Evolutionary conservation across 441 rosid genomes (phyloP).

Genomic region (Bruguiera hainesii): DNA sequence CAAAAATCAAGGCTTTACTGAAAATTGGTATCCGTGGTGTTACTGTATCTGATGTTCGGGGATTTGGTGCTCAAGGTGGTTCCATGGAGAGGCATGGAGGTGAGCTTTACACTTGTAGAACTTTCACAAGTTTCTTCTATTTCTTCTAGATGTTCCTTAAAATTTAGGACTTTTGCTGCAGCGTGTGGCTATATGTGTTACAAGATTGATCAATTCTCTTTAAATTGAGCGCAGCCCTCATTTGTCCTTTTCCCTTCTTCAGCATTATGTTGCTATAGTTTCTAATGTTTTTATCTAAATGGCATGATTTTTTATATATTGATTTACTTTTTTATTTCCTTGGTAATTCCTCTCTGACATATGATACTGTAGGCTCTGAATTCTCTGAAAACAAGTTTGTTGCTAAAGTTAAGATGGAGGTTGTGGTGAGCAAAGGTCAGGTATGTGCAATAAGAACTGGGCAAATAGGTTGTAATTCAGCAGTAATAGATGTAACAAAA

Average conservation of each 20-base stretch:
- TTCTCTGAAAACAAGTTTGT: conserved; percentile 89
- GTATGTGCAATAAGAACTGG: conserved; percentile 27
- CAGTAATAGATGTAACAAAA: not conserved
- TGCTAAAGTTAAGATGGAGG: conserved; percentile 86
- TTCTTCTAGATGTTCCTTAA: not conserved
- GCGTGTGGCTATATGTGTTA: too few relatives aligned
- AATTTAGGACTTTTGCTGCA: not conserved
- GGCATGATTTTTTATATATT: not conserved
- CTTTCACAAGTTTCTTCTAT: not conserved
- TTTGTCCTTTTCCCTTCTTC: not conserved
- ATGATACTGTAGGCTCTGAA: conserved; percentile 57
- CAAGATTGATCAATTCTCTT: not conserved
- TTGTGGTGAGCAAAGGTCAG: conserved; percentile 82
- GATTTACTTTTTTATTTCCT: not conserved
- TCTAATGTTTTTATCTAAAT: not conserved
- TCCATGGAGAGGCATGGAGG: conserved; percentile 87
- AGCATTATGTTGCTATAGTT: not conserved
- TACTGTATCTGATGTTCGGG: conserved; percentile 89
- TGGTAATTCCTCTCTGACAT: conserved; percentile 9
- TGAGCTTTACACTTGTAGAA: conserved; percentile 32
- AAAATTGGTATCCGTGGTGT: conserved; percentile 86
- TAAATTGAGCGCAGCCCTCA: not conserved
- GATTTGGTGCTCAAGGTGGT: conserved; percentile 91
- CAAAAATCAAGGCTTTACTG: conserved; percentile 50
- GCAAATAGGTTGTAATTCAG: conserved; percentile 1